phyloP scores from a whole-genome alignment of 2,329 filamentous ascomycete species.

The Xylaria hypoxylon region DNA sequence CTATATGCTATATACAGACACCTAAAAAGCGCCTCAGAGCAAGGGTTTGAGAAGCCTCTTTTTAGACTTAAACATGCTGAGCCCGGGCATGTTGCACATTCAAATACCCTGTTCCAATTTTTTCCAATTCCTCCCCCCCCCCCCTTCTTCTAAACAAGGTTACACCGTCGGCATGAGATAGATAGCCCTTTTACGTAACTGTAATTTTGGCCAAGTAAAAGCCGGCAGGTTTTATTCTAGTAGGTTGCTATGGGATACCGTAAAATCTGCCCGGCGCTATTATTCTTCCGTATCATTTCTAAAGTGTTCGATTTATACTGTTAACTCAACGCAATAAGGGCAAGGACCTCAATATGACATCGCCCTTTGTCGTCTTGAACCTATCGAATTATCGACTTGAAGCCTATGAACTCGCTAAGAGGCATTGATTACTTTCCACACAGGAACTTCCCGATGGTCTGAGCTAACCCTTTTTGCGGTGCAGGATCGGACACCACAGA shows the following conservation, averaged over 20 bases:
- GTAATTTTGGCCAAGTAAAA: too few relatives aligned
- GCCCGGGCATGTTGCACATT: conserved; percentile 5
- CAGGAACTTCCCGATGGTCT: not conserved
- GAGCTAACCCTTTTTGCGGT: not conserved
- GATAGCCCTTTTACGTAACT: not conserved
- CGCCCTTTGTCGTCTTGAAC: not conserved
- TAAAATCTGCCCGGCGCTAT: not conserved
- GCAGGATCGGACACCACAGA: conserved; percentile 17
- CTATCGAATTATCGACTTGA: not conserved
- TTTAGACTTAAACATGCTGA: not conserved
- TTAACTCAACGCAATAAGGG: not conserved
- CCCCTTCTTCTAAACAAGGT: not conserved
- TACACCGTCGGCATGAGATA: conserved; percentile 8
- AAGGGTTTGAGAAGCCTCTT: not conserved
- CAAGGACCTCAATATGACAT: not conserved
- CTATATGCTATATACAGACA: too few relatives aligned
- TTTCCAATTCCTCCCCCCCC: too few relatives aligned
- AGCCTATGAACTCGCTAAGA: not conserved
- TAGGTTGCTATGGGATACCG: too few relatives aligned
- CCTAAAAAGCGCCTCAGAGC: not conserved
- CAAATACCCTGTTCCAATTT: not conserved
- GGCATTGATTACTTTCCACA: not conserved
- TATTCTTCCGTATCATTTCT: not conserved
- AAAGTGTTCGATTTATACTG: not conserved
- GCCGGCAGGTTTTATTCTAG: not conserved